Evolutionary conservation across 148 eudicot species (phyloP), one percentile per base, ranked within the genome.

Genomic region (Rhododendron mucronatum): DNA sequence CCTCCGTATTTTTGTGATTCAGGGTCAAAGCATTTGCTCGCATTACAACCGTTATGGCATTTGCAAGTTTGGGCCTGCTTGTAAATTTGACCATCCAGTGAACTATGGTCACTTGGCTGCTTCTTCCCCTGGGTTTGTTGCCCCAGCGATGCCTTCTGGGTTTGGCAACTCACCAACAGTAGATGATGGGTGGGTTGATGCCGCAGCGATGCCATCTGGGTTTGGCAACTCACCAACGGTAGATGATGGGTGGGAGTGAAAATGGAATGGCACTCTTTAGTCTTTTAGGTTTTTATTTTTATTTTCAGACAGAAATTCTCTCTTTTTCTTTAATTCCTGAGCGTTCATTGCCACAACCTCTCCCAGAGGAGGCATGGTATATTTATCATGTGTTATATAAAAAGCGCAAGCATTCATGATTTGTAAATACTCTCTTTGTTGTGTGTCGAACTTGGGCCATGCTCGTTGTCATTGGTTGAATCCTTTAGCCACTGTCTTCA

Each of bases 61-160:
- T 39, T 96, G 99, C 96, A 96, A 96, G 90, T 95, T 81, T 83
- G 99, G 99, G 41, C 97, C 98, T 59, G 89, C 92, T 15, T 96
- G 99, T 91, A 94, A 92, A 87, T 95, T 92, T 59, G 94, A 96
- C 82, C 99, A 96, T 90, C 95, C 99, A 1, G 81, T 86, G 76
- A 83, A 91, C 84, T 83, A 87, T 80, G 89, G 79, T 44, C 86
- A 69, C 69, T 80, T 86, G 13, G 79, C 82, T 18, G 83, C 89
- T 63, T 83, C 84, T 67, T 12, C 39, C 18, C 41, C 39, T 71
- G 85, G 44, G 26, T 65, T 85, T 51, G 63, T 90, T 55, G 89
- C 82, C 83, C 77, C 84, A 53, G 80, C 76, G 37, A 85, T 57
- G 26, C 82, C 83, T 53, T 80, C 88, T 9, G 55, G 83, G 77